Evolutionary conservation across 1,284 basidiomycete genomes (phyloP), one percentile per base, ranked within the genome.

Genomic region (Trametes sp.): DNA sequence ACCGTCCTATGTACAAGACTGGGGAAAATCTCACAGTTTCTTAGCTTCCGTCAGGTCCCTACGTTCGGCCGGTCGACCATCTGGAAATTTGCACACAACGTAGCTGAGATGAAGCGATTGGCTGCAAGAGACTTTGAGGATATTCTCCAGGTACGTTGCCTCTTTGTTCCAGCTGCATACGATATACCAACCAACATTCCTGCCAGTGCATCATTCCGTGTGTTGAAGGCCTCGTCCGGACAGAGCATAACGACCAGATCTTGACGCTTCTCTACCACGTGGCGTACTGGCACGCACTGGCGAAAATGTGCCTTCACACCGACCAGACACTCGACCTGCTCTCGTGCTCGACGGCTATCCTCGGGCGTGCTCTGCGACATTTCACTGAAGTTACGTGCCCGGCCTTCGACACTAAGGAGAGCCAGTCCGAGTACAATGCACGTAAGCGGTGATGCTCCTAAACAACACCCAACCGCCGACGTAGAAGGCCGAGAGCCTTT

Each of bases 291-390:
- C 76, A 77, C 54, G 71, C 64, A 1, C 49, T 74, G 1, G 73
- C 73, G 0, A 76, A 77, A 59, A 62, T 76, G 24, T 68, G 73
- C 3, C 59, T 76, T 38, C 75, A 76, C 50, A 75, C 73, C 5
- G 69, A 73, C 6, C 52, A 33, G 0, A 71, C 74, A 0, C 54
- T 76, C 0, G 31, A 24, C 0, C 36, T 63, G 23, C 61, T 75
- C 3, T 53, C 69, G 0, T 14, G 48, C 11, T 21, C 61, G 0
- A 76, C 73, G 1, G 52, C 51, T 1, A 35, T 23, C 2, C 60
- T 76, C n/a, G 69, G 66, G 36, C 14, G 44, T 24, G 77, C 79
- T 50, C 31, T 74, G 66, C 28, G 28, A 14, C 42, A 48, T 16
- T 53, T 49, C 13, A 23, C 29, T 7, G 5, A 1, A 4, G 38